Percentiles rank a stretch among this genome's conserved stretches.
Evolutionary conservation across 2,329 filamentous ascomycete species (phyloP).

Genomic region (Aspergillus japonicus): DNA sequence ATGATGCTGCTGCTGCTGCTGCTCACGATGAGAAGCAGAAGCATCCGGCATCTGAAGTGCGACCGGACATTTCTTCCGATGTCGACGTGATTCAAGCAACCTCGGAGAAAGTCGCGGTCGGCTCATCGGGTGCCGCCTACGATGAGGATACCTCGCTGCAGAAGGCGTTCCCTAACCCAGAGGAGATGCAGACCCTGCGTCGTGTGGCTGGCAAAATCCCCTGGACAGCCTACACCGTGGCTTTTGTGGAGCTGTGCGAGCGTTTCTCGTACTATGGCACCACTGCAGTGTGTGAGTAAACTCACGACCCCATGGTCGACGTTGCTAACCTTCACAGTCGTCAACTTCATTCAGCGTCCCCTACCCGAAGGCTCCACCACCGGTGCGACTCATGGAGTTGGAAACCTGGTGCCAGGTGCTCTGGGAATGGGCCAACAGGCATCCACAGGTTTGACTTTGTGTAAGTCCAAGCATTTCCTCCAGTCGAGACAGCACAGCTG

Average conservation of each 20-base stretch:
- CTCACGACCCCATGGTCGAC: too few relatives aligned
- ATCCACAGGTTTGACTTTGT: slow-evolving; percentile 51
- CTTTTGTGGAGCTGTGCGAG: slow-evolving; percentile 72
- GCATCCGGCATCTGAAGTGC: slow-evolving; percentile 2
- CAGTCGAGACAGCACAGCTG: background rate
- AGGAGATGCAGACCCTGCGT: slow-evolving; percentile 36
- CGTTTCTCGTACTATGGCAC: slow-evolving; percentile 77
- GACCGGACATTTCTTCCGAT: slow-evolving; percentile 6
- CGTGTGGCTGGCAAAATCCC: slow-evolving; percentile 51
- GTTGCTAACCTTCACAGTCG: slow-evolving; percentile 38
- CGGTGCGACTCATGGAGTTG: slow-evolving; percentile 38
- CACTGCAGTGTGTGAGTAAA: slow-evolving; percentile 59
- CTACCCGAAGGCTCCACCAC: slow-evolving; percentile 56
- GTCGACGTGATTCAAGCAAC: slow-evolving; percentile 11
- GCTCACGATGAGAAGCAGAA: slow-evolving; percentile 17
- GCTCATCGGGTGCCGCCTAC: background rate
- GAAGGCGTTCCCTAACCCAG: slow-evolving; percentile 27
- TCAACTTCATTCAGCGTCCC: slow-evolving; percentile 62
- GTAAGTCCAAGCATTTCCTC: slow-evolving; percentile 26
- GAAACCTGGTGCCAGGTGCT: slow-evolving; percentile 47
- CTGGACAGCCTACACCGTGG: slow-evolving; percentile 66
- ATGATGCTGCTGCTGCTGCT: slow-evolving; percentile 22
- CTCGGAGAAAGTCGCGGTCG: background rate
- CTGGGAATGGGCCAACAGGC: slow-evolving; percentile 60
- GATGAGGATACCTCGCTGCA: slow-evolving; percentile 1